Evolutionary conservation across 2,329 filamentous ascomycete species (phyloP).

Genomic region (Curvularia lunata): DNA sequence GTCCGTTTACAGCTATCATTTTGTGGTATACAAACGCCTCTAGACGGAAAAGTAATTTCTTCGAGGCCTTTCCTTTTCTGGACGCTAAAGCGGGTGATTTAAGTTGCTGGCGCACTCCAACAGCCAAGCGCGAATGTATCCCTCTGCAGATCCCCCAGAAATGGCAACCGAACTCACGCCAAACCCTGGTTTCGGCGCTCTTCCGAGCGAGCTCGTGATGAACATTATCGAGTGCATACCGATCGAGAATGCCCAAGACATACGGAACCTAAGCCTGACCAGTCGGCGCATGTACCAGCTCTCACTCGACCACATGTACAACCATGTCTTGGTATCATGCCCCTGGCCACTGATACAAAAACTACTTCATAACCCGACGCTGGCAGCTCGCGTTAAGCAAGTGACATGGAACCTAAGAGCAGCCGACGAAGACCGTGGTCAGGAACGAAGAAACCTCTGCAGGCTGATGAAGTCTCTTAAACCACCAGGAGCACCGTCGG

Average conservation of each 20-base stretch:
- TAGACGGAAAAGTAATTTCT: neutral
- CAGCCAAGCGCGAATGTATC: neutral
- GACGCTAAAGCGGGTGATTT: neutral
- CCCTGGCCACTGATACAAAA: conserved; percentile 12
- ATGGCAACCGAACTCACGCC: conserved; percentile 4
- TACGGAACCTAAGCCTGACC: conserved; percentile 8
- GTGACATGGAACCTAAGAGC: conserved; percentile 7
- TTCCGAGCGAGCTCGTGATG: conserved; percentile 14
- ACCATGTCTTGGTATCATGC: conserved; percentile 3
- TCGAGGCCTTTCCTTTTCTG: neutral
- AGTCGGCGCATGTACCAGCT: conserved; percentile 13
- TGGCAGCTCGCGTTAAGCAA: conserved; percentile 3
- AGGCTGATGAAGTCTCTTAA: neutral
- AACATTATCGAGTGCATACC: conserved; percentile 11
- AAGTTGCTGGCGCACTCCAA: neutral
- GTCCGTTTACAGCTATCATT: neutral
- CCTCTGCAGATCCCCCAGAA: neutral
- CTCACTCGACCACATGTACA: conserved; percentile 10
- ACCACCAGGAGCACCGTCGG: neutral
- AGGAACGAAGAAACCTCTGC: neutral
- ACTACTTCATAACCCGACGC: conserved; percentile 2
- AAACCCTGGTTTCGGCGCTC: neutral
- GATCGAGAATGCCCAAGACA: conserved; percentile 5
- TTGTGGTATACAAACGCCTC: neutral
- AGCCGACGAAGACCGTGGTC: neutral